Percentiles rank a stretch among this genome's conserved stretches.
phyloP scores from a whole-genome alignment of 2,329 filamentous ascomycete species.

The Blastomyces silverae region DNA sequence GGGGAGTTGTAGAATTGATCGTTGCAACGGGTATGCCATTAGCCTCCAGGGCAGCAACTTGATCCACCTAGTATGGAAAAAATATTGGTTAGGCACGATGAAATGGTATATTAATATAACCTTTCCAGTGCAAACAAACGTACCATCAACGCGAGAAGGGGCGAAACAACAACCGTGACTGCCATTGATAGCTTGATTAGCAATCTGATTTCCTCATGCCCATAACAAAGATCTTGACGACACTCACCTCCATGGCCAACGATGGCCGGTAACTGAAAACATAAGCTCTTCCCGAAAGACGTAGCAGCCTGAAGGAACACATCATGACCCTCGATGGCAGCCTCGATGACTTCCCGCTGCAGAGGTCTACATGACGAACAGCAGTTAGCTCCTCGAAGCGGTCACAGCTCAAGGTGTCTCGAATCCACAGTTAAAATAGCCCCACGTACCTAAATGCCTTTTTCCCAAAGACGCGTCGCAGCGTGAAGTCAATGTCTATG shows the following conservation, averaged over 20 bases:
- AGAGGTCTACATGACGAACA: constrained; percentile 53
- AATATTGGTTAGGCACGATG: constrained; percentile 55
- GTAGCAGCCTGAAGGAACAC: constrained; percentile 78
- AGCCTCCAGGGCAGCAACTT: constrained; percentile 70
- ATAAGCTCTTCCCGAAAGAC: constrained; percentile 86
- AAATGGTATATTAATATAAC: constrained; percentile 68
- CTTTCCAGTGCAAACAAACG: constrained; percentile 62
- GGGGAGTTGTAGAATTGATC: constrained; percentile 74
- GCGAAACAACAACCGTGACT: constrained; percentile 89
- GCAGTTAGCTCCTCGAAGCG: not conserved
- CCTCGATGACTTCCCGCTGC: constrained; percentile 80
- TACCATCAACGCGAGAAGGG: constrained; percentile 82
- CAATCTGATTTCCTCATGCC: not conserved
- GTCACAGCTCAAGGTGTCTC: not conserved
- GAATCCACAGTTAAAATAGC: not conserved
- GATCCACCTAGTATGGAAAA: constrained; percentile 61
- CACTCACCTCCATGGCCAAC: constrained; percentile 74
- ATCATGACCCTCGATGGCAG: constrained; percentile 75
- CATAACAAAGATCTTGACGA: constrained; percentile 1
- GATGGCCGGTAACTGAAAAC: constrained; percentile 89
- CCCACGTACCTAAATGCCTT: constrained; percentile 58
- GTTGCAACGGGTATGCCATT: constrained; percentile 74
- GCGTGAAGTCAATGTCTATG: constrained; percentile 64
- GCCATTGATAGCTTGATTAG: constrained; percentile 21
- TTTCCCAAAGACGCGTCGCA: constrained; percentile 68